Conservation (phyloP, 139 green algal species). For the Chlorella sp. region DNA sequence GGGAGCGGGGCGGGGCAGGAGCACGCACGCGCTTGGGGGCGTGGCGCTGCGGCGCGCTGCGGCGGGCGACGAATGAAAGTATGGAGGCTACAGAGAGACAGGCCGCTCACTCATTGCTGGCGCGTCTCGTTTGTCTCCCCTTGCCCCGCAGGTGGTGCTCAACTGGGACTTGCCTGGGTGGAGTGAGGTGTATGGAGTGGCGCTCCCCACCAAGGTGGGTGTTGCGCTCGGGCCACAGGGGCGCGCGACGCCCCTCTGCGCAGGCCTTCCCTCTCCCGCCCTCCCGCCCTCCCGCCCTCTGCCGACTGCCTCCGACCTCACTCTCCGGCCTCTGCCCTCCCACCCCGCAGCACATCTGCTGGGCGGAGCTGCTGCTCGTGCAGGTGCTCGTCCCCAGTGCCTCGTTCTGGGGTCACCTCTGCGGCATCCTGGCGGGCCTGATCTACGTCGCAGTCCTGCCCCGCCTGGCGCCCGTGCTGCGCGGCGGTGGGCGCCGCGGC, state of each 20-base stretch:
- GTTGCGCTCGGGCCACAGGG: neutral
- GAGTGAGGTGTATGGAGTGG: conserved; percentile 50
- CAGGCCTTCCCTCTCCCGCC: neutral
- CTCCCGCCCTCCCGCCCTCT: neutral
- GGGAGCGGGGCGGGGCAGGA: no score
- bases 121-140: conserved; percentile 9
- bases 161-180: conserved; percentile 44
- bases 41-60: no score
- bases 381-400: conserved; percentile 61
- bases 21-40: no score
- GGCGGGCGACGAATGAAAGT: no score
- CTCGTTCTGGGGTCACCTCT: conserved; percentile 76
- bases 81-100: no score
- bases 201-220: conserved; percentile 70
- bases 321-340: neutral
- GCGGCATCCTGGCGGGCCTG: conserved; percentile 73
- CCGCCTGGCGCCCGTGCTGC: conserved; percentile 3
- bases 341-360: conserved; percentile 52
- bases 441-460: conserved; percentile 53
- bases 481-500: neutral
- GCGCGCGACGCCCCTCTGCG: no score
- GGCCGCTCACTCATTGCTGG: no score
- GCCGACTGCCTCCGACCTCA: neutral
- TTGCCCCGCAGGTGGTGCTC: conserved; percentile 50
- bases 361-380: conserved; percentile 71